These are phyloP conservation scores for Amauroascus niger DNA, from an alignment of 2,329 filamentous ascomycete genomes.

Conservation along the genomic window DNA sequence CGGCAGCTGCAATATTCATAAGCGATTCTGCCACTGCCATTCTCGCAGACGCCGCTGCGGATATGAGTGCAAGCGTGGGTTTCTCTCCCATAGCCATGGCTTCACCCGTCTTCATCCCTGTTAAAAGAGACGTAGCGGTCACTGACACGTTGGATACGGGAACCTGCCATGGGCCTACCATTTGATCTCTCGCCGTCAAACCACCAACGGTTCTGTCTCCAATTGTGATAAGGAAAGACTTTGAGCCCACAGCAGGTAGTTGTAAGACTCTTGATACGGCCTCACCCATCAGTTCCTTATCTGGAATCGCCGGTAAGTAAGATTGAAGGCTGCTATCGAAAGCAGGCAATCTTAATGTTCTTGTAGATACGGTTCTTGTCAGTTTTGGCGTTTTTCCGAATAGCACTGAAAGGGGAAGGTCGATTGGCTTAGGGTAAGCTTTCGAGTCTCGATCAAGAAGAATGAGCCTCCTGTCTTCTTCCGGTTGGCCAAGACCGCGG, in stretches of 20 bases:
- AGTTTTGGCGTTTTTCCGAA: constrained; percentile 84
- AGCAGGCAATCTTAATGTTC: constrained; percentile 54
- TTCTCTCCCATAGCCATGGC: constrained; percentile 98
- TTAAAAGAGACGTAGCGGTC: constrained; percentile 68
- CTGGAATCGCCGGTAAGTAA: constrained; percentile 51
- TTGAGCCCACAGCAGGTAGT: constrained; percentile 86
- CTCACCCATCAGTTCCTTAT: constrained; percentile 47
- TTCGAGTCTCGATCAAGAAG: constrained; percentile 71
- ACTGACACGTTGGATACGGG: constrained; percentile 92
- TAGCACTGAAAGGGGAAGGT: constrained; percentile 76
- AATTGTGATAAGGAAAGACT: constrained; percentile 94
- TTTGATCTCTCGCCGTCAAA: constrained; percentile 78
- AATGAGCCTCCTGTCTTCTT: constrained; percentile 62
- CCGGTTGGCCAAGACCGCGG: constrained; percentile 54
- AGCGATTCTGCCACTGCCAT: constrained; percentile 95
- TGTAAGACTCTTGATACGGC: constrained; percentile 73
- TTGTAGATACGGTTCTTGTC: constrained; percentile 61
- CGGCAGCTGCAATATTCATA: constrained; percentile 80
- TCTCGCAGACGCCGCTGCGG: constrained; percentile 75
- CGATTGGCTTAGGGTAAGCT: constrained; percentile 67
- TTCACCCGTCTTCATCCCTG: constrained; percentile 68
- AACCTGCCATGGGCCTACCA: constrained; percentile 93
- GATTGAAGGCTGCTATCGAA: constrained; percentile 68
- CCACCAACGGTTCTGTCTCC: constrained; percentile 87
- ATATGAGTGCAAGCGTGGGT: constrained; percentile 79